phyloP scores from a whole-genome alignment of 2,329 filamentous ascomycete species.

The Phyllosticta capitalensis region DNA sequence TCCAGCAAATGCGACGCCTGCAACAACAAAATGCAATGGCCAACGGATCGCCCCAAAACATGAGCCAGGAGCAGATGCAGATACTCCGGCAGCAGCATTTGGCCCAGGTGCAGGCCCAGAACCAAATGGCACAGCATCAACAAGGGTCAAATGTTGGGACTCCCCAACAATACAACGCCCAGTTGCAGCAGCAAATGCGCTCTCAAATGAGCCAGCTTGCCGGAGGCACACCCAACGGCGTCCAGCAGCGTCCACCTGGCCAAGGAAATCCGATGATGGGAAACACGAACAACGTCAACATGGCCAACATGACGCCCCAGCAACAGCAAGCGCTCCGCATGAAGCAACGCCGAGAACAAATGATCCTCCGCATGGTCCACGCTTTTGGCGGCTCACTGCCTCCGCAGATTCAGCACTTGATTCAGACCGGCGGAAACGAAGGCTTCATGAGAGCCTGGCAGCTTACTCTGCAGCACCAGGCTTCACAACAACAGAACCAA shows the following conservation, averaged over 20 bases:
- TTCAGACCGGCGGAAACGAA: slow-evolving; percentile 9
- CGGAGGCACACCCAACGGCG: slow-evolving; percentile 5
- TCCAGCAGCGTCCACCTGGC: neutral
- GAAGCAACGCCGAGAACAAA: slow-evolving; percentile 17
- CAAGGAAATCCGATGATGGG: slow-evolving; percentile 8
- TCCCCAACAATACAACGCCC: slow-evolving; percentile 3
- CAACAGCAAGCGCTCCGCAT: neutral
- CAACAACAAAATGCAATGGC: slow-evolving; percentile 6
- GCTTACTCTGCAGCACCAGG: slow-evolving; percentile 17
- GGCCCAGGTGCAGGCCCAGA: slow-evolving; percentile 4
- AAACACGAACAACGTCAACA: neutral
- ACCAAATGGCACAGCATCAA: neutral
- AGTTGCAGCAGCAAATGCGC: slow-evolving; percentile 8
- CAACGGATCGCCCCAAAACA: slow-evolving; percentile 17
- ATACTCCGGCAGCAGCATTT: neutral
- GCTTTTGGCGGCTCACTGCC: slow-evolving; percentile 15
- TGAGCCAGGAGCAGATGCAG: slow-evolving; percentile 28
- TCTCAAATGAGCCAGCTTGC: slow-evolving; percentile 1
- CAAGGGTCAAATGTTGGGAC: slow-evolving; percentile 5
- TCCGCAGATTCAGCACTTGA: slow-evolving; percentile 23
- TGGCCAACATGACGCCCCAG: slow-evolving; percentile 3
- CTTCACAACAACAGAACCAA: slow-evolving; percentile 19
- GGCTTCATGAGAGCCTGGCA: slow-evolving; percentile 2
- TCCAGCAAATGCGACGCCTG: neutral
- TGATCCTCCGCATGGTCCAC: slow-evolving; percentile 13